phyloP scores from a whole-genome alignment of 345 rosid genomes.

The Salix arbutifolia region DNA sequence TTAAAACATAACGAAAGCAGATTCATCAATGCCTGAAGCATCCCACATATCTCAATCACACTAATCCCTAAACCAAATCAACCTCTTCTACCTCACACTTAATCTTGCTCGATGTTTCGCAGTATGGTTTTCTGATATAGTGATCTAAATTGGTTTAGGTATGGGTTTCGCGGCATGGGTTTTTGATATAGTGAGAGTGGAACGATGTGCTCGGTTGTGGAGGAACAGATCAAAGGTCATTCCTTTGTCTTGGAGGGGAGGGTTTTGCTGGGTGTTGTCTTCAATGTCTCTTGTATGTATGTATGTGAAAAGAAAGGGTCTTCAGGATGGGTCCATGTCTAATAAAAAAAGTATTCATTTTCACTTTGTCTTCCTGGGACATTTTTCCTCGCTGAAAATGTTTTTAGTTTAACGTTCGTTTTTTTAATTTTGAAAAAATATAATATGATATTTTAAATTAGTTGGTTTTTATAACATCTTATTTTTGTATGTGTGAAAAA shows the following conservation, averaged over 20 bases:
- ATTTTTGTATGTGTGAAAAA: too few relatives aligned
- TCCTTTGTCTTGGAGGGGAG: slow-evolving; percentile 1
- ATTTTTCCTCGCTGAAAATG: neutral
- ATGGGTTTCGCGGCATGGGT: slow-evolving; percentile 5
- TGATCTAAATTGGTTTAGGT: slow-evolving; percentile 6
- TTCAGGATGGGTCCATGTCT: neutral
- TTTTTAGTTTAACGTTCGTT: too few relatives aligned
- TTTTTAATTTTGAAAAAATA: too few relatives aligned
- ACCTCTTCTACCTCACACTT: slow-evolving; percentile 9
- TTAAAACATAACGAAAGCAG: slow-evolving; percentile 71
- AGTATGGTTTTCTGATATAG: slow-evolving; percentile 7
- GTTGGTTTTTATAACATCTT: too few relatives aligned
- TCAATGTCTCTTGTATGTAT: slow-evolving; percentile 16
- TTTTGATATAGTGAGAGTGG: slow-evolving; percentile 3
- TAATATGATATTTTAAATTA: too few relatives aligned
- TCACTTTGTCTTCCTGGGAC: neutral
- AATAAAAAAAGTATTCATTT: neutral
- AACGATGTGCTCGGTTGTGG: slow-evolving; percentile 55
- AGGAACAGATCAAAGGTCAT: slow-evolving; percentile 45
- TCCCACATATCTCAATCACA: slow-evolving; percentile 70
- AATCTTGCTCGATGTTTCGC: slow-evolving; percentile 2
- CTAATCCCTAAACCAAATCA: slow-evolving; percentile 5
- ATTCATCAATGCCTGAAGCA: slow-evolving; percentile 90
- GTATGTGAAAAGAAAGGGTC: neutral
- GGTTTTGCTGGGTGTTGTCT: slow-evolving; percentile 20